Percentiles rank a stretch among this genome's conserved stretches.
These are phyloP conservation scores for Pyrrhoderma noxium DNA, from an alignment of 1,284 basidiomycete species.

Conservation along the genomic window DNA sequence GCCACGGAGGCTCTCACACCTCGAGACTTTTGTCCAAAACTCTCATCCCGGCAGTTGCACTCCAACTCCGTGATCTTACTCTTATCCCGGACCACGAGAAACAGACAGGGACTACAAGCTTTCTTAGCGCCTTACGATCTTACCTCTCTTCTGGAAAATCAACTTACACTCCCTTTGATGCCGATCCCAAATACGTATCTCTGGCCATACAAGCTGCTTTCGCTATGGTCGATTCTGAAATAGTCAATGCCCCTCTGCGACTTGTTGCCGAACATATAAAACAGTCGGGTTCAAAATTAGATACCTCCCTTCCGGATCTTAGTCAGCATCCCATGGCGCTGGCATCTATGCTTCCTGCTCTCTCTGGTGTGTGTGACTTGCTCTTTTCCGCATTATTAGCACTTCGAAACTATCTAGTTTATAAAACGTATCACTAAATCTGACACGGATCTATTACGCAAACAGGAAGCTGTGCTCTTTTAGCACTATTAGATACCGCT, in stretches of 20 bases:
- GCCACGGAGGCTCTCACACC: constrained; percentile 83
- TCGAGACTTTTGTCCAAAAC: constrained; percentile 79
- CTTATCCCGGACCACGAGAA: constrained; percentile 28
- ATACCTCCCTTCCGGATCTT: constrained; percentile 47
- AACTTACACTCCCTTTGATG: constrained; percentile 32
- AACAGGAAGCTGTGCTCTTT: constrained; percentile 80
- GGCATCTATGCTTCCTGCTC: constrained; percentile 70
- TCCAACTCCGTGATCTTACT: constrained; percentile 61
- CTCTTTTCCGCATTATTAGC: neutral
- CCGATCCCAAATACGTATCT: constrained; percentile 57
- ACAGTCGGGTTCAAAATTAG: constrained; percentile 27
- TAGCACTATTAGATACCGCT: constrained; percentile 80
- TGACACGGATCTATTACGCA: neutral
- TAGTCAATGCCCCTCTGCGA: constrained; percentile 71
- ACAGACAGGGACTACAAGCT: constrained; percentile 23
- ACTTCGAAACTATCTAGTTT: too few relatives aligned
- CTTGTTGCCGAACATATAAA: constrained; percentile 56
- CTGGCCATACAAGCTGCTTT: constrained; percentile 76
- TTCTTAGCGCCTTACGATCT: constrained; percentile 36
- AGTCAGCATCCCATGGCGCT: constrained; percentile 63
- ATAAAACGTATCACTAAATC: too few relatives aligned
- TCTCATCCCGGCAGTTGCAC: constrained; percentile 80
- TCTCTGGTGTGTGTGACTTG: constrained; percentile 45
- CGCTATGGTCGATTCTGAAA: constrained; percentile 68
- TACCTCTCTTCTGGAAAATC: constrained; percentile 31